These are phyloP conservation scores for Pythium phragmiticola DNA, from an alignment of 352 stramenopile genomes.

Conservation along the genomic window DNA sequence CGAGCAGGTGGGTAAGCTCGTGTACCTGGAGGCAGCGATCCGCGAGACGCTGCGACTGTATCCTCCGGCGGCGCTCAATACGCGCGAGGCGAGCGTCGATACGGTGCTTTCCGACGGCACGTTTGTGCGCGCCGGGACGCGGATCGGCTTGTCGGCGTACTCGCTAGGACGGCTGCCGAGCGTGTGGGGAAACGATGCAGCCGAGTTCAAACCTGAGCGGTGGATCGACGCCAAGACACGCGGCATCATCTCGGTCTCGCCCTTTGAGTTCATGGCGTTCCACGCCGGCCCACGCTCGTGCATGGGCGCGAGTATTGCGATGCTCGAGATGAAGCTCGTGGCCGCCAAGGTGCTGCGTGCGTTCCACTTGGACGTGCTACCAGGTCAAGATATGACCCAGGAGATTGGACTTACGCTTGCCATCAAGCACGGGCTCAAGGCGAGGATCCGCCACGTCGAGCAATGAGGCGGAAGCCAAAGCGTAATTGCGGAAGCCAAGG, in stretches of 20 bases:
- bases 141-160: slow-evolving; percentile 53
- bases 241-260: slow-evolving; percentile 38
- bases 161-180: slow-evolving; percentile 40
- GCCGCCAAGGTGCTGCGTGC: slow-evolving; percentile 43
- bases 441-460: slow-evolving; percentile 7
- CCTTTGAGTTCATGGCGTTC: slow-evolving; percentile 70
- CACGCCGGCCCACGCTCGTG: slow-evolving; percentile 64
- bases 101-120: slow-evolving; percentile 70
- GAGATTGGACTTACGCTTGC: slow-evolving; percentile 48
- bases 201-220: slow-evolving; percentile 43
- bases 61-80: slow-evolving; percentile 45
- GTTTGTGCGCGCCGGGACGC: slow-evolving; percentile 47
- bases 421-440: slow-evolving; percentile 36
- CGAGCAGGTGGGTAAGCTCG: slow-evolving; percentile 46
- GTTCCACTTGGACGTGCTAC: slow-evolving; percentile 45
- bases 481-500: neutral
- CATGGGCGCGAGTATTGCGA: slow-evolving; percentile 57
- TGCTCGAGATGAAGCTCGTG: slow-evolving; percentile 74
- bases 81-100: slow-evolving; percentile 36
- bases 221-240: slow-evolving; percentile 49
- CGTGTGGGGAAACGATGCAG: slow-evolving; percentile 64
- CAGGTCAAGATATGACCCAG: slow-evolving; percentile 42
- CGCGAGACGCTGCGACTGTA: slow-evolving; percentile 66
- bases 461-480: neutral
- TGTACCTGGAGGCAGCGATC: slow-evolving; percentile 61